Evolutionary conservation across 2,329 filamentous ascomycete species (phyloP), one percentile per base, ranked within the genome.

Genomic region (Pseudopyricularia cyperi): DNA sequence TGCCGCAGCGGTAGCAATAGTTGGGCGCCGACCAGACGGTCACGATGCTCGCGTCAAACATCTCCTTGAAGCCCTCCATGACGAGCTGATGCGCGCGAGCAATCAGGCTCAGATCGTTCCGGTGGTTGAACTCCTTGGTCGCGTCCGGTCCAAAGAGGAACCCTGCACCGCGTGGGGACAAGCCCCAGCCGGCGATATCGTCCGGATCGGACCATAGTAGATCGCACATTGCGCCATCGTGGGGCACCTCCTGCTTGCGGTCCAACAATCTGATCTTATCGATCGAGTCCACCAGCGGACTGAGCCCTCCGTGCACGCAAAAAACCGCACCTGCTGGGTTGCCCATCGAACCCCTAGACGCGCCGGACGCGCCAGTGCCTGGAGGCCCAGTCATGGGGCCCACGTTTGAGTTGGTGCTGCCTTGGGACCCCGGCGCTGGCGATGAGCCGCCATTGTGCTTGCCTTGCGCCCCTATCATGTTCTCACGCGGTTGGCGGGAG

Each of bases 31-130:
- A 94, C 91, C 93, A 98, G n/a, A 98, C 93, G 0, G 93, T 98
- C 42, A 97, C 93, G 57, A 98, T 96, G 48, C 83, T 88, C 14
- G 83, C 85, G 64, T 95, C 89, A 63, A 97, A 98, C 90, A 97
- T 97, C 66, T 97, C 93, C 70, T 97, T 97, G 68, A 96, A 98
- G 0, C 93, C 93, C 66, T 98, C 93, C 93, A 97, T 98, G 57
- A 98, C 93, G 22, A 98, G 81, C 67, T 98, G 93, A 65, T 98
- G 93, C 1, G 93, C 93, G 52, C 93, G 82, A 17, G 91, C 93
- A 57, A 98, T 93, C 51, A 98, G 76, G 22, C 85, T 89, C 28
- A 98, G 77, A 63, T 95, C 88, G 66, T 98, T 98, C 53, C 83
- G 80, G 68, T 96, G 85, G 69, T 97, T 98, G 72, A 98, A 98